A percentile compares a stretch with the other conserved stretches of the same genome.
These are phyloP conservation scores for Pythium scleroteichum DNA, from an alignment of 352 stramenopile species.

Conservation along the genomic window DNA sequence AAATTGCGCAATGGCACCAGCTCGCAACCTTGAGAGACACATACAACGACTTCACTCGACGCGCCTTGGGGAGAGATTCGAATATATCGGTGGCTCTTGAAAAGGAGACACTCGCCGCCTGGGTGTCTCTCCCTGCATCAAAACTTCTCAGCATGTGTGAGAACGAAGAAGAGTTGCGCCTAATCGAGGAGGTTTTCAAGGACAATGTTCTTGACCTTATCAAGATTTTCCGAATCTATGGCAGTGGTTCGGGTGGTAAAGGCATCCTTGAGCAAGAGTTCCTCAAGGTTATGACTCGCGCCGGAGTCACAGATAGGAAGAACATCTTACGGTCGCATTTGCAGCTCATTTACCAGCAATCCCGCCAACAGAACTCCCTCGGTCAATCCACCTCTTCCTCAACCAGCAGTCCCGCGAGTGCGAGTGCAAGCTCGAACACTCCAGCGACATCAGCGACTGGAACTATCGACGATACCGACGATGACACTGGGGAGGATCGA, in stretches of 20 bases:
- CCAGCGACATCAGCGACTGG: not conserved
- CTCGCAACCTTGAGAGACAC: conserved; percentile 42
- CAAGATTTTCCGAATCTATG: conserved; percentile 79
- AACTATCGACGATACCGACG: conserved; percentile 27
- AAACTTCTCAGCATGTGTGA: conserved; percentile 64
- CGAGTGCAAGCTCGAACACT: not conserved
- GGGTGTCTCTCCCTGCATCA: conserved; percentile 44
- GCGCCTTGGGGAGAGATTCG: conserved; percentile 68
- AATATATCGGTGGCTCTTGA: conserved; percentile 70
- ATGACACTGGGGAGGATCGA: conserved; percentile 51
- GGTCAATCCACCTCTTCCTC: not conserved
- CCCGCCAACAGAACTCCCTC: conserved; percentile 9
- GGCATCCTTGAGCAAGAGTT: conserved; percentile 81
- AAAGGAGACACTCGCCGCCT: conserved; percentile 66
- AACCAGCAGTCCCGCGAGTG: conserved; percentile 16
- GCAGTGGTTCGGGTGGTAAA: conserved; percentile 60
- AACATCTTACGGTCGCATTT: conserved; percentile 75
- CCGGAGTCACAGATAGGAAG: conserved; percentile 77
- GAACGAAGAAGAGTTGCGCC: conserved; percentile 53
- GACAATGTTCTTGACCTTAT: conserved; percentile 78
- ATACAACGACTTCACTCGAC: conserved; percentile 67
- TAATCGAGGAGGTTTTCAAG: conserved; percentile 71
- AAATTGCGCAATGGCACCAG: conserved; percentile 62
- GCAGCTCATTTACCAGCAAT: conserved; percentile 75
- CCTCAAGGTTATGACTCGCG: conserved; percentile 80